Base-by-base conservation (phyloP, 2,329 filamentous ascomycete genomes). In the Microsporum audouinii region DNA sequence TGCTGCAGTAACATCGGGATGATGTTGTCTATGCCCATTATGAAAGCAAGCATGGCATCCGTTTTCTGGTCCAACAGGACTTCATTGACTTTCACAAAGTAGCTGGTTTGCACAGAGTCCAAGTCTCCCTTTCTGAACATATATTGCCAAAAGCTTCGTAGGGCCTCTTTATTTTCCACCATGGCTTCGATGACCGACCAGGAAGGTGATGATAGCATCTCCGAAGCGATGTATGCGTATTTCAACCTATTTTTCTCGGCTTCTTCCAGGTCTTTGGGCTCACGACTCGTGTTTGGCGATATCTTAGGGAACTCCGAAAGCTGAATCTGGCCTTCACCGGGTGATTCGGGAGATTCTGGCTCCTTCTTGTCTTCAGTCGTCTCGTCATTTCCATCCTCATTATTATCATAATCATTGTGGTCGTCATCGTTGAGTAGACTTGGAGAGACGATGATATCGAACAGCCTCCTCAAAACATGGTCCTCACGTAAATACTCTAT, bases 51-150 rank as follows among this genome's bases (percentile, higher is more conserved):
- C 92, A 97, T 99, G 65, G 96, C 92, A 70, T 95, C 89, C 4
- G 95, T 96, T 81, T 97, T 97, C 77, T 94, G 95, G 73, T 97
- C 94, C 61, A 99, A 87, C 23, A 99, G 78, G n/a, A 90, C 88
- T 77, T 99, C 94, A 74, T 97, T 97, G 71, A 99, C 91, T 72
- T 97, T 99, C 60, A 92, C 96, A 72, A 99, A 99, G 73, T 99
- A 99, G 70, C 91, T 91, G 17, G 94, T 92, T 75, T 97, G 92
- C 4, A 96, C 82, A 41, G 92, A 88, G 72, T 97, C 92, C 60
- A 99, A 82, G 2, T 92, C 89, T 8, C 89, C 83, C n/a, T 89
- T 83, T 60, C 86, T 84, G 71, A 88, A 88, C 68, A 99, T 76
- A 73, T 96, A 99, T 56, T 84, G 80, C 94, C 94, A 99, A 74